Evolutionary conservation across 805 yeast genomes (phyloP), one percentile per base, ranked within the genome.

Genomic region (Kockiozyma suomiensis): DNA sequence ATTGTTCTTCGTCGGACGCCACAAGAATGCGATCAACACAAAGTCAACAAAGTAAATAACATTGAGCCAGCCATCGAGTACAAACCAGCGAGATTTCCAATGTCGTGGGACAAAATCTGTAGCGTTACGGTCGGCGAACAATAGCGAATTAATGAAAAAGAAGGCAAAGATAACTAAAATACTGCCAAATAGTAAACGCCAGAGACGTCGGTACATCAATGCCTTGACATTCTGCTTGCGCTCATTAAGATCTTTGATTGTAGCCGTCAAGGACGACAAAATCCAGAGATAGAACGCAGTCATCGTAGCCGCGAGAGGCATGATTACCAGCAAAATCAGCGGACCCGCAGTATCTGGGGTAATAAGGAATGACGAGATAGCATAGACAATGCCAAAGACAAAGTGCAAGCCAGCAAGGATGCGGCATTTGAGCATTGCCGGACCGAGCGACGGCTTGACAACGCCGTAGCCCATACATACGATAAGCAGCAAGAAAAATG

Each of bases 1-100:
- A 59, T 97, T 91, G 42, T 96, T 90, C 68, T 88, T 94, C 0
- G 97, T 93, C 55, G 99, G 99, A 74, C 99, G 86, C 99, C 99
- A 94, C 64, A 94, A 82, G 78, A 91, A 84, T 4, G 97, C 89
- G 65, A 94, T 80, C 8, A 91, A 83, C 69, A 87, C 82, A 73
- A 94, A 92, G 40, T 92, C 92, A 50, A 86, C 75, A 70, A 88
- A 90, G 76, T 90, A 94, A 13, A 91, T 86, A 50, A 90, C 81
- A 50, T 96, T 86, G 41, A 97, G 96, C 97, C 98, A 92, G 77
- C 96, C 96, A 68, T 93, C 97, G 47, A 87, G 81, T 55, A 90
- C 75, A 69, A 94, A 90, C 78, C 90, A 92, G 70, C 96, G 84
- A 47, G 90, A 83, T 75, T 92, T 89, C 99, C 99, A 94, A 72